Evolutionary conservation across 306 rosid species (phyloP).

Genomic region (Carpinus viminea): DNA sequence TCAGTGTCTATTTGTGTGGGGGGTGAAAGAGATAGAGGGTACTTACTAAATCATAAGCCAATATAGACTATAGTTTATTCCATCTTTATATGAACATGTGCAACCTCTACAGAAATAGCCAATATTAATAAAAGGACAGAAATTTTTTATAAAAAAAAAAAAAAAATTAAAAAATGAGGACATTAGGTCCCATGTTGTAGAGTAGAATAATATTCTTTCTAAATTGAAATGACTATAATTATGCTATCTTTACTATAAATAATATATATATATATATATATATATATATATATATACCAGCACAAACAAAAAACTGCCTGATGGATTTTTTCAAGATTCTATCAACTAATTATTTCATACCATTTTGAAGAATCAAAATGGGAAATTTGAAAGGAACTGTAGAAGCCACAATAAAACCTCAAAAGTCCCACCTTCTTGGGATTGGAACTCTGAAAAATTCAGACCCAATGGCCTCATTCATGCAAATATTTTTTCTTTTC

Average conservation of each 20-base stretch:
- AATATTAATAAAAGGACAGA: no score
- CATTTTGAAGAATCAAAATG: not conserved
- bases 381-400: not conserved
- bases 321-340: not conserved
- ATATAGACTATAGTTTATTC: not conserved
- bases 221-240: not conserved
- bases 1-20: not conserved
- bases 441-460: not conserved
- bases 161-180: no score
- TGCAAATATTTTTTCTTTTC: not conserved
- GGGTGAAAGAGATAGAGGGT: not conserved
- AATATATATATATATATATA: no score
- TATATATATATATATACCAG: no score
- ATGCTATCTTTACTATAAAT: not conserved
- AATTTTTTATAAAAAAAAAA: no score
- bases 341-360: no score
- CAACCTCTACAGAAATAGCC: not conserved
- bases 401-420: constrained; percentile 2
- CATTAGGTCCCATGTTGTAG: not conserved
- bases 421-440: not conserved
- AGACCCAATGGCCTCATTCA: not conserved
- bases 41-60: not conserved
- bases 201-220: not conserved
- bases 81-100: no score
- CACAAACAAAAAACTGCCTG: not conserved